Evolutionary conservation across 1,139 yeast species (phyloP).

Genomic region (Debaryomyces fabryi): DNA sequence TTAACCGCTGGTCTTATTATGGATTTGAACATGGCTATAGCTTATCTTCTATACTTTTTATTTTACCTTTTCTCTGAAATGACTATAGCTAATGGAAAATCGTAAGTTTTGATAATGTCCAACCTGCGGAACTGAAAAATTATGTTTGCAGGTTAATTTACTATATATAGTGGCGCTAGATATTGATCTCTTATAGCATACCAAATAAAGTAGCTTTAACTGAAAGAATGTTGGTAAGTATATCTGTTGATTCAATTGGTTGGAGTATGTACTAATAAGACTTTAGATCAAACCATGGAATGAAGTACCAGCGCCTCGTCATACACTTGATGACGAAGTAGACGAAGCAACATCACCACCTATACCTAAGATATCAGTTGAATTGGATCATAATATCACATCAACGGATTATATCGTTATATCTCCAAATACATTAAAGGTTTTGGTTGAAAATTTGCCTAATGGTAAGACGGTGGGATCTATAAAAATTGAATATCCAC

Average conservation of each 20-base stretch:
- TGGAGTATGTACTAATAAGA: slow-evolving; percentile 13
- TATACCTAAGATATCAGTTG: slow-evolving; percentile 21
- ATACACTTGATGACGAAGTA: slow-evolving; percentile 51
- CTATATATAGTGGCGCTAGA: slow-evolving; percentile 5
- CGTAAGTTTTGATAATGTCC: not conserved
- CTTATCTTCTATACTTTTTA: not conserved
- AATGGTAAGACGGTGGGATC: slow-evolving; percentile 23
- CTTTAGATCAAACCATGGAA: slow-evolving; percentile 57
- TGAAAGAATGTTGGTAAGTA: slow-evolving; percentile 4
- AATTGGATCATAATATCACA: slow-evolving; percentile 6
- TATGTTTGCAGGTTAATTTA: slow-evolving; percentile 5
- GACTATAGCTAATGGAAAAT: not conserved
- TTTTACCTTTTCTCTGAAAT: not conserved
- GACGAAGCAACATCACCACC: slow-evolving; percentile 20
- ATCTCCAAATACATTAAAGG: slow-evolving; percentile 31
- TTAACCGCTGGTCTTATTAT: not conserved
- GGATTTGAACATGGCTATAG: slow-evolving; percentile 5
- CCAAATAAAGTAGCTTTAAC: not conserved
- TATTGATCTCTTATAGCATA: not conserved
- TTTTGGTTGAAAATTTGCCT: slow-evolving; percentile 26
- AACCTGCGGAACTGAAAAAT: slow-evolving; percentile 1
- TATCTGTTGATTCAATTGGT: not conserved
- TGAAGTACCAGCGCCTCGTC: slow-evolving; percentile 56
- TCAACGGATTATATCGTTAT: slow-evolving; percentile 23
- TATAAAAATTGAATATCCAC: slow-evolving; percentile 27